Base-by-base conservation (phyloP, 2,329 filamentous ascomycete genomes). In the Cladosporium sp. region DNA sequence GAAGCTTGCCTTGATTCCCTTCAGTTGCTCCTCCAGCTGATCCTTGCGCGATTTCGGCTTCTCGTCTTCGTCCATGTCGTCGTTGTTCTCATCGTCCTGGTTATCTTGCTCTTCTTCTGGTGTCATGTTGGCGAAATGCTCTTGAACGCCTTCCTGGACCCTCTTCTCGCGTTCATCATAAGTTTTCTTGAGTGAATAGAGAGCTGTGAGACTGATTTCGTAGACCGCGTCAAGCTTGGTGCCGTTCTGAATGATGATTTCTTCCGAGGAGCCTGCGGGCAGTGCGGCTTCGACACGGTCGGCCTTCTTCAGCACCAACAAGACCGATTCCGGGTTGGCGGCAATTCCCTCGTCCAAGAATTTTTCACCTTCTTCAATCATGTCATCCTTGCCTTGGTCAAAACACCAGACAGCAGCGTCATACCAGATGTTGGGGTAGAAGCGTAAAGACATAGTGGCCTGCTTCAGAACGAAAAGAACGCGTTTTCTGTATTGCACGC, bases 401-500 rank as follows among this genome's bases (percentile, higher is more conserved):
- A 93, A 93, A 77, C 92, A 97, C 87, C 94, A 98, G 70, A 96
- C 91, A 0, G 93, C 91, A 11, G 93, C 94, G 67, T 97, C 93
- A 59, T 93, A 93, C 95, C 95, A 99, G 71, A 97, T 89, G 75
- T 96, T 91, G 4, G 95, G 93, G 87, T 94, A 95, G 79, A 98
- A 99, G 60, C 93, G 89, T 64, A 99, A 81, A 4, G 93, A 90
- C 91, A 97, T 97, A 56, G 96, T 81, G 5, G 94, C 92, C 77
- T 97, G 94, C 77, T 93, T 95, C 82, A 97, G 98, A 69, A 92
- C 90, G 77, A 96, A 96, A 8, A 97, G 78, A 50, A 98, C 86
- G 49, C 95, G 89, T 70, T 90, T 86, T 70, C 90, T 90, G 78
- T 90, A 95, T 7, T 86, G 84, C 62, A 88, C 85, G 3, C 86